phyloP scores from a whole-genome alignment of 768 basidiomycete species.

The Tricholoma bakamatsutake region DNA sequence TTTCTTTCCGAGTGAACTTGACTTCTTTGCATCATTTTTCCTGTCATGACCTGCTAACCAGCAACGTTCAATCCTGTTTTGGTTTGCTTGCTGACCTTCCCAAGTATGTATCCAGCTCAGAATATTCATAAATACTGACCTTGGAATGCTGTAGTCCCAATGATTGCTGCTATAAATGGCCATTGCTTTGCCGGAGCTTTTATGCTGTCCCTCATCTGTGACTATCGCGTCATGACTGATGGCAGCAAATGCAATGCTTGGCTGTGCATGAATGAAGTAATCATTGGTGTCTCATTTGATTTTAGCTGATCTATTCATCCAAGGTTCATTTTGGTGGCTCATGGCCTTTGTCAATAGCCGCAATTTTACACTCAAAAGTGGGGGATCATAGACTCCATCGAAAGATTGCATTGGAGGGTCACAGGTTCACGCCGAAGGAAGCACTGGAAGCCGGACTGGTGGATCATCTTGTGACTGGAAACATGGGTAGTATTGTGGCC shows the following conservation, averaged over 20 bases:
- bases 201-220: conserved; percentile 74
- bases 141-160: conserved; percentile 50
- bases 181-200: conserved; percentile 85
- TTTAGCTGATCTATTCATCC: not conserved
- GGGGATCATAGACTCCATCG: conserved; percentile 53
- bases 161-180: conserved; percentile 74
- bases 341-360: conserved; percentile 68
- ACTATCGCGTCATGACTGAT: conserved; percentile 86
- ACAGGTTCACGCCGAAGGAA: conserved; percentile 71
- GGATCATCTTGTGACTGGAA: conserved; percentile 62
- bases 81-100: conserved; percentile 66
- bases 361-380: conserved; percentile 59
- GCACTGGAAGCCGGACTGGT: conserved; percentile 63
- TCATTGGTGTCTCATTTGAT: not conserved
- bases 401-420: conserved; percentile 74
- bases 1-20: conserved; percentile 58
- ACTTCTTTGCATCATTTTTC: conserved; percentile 1
- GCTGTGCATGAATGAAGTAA: conserved; percentile 91
- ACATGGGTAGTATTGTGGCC: conserved; percentile 51
- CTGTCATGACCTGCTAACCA: conserved; percentile 22
- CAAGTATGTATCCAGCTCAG: conserved; percentile 43
- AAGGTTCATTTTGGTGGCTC: conserved; percentile 80
- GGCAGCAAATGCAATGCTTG: conserved; percentile 74
- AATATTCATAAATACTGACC: not conserved
- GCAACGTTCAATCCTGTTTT: conserved; percentile 74